Evolutionary conservation across 2,329 filamentous ascomycete species (phyloP).

Genomic region (Ophiostoma tasmaniense): DNA sequence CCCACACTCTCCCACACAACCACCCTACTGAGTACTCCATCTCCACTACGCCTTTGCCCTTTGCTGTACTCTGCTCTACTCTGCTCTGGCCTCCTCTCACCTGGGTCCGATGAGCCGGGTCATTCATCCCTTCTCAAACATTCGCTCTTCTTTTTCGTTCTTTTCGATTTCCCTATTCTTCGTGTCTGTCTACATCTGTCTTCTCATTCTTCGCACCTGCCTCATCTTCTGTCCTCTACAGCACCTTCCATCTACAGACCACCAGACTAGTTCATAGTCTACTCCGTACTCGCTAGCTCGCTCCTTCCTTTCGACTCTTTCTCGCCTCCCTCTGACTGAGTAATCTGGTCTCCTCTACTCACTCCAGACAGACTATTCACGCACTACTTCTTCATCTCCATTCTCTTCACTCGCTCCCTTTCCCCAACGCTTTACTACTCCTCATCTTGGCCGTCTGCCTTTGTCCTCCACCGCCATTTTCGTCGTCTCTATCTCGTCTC

Average conservation of each 20-base stretch:
- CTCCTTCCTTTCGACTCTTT: background rate
- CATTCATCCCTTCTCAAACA: constrained; percentile 24
- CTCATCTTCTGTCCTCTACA: background rate
- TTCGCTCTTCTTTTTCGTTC: background rate
- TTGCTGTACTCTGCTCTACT: background rate
- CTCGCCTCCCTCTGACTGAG: background rate
- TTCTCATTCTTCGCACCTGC: background rate
- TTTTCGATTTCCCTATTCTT: background rate
- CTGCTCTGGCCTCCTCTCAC: constrained; percentile 10
- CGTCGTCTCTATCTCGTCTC: background rate
- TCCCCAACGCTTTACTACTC: background rate
- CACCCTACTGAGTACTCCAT: background rate
- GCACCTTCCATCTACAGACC: background rate
- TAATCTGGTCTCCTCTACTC: no score
- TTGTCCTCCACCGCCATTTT: background rate
- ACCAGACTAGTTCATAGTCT: background rate
- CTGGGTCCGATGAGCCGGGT: constrained; percentile 27
- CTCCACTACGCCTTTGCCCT: background rate
- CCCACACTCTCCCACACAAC: constrained; percentile 13
- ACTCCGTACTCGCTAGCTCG: constrained; percentile 5
- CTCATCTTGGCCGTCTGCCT: background rate
- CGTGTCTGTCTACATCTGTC: background rate
- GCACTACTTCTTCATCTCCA: background rate
- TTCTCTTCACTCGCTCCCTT: background rate
- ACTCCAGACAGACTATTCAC: background rate